Conservation (phyloP, 805 yeast genomes). For the Candida argentea region DNA sequence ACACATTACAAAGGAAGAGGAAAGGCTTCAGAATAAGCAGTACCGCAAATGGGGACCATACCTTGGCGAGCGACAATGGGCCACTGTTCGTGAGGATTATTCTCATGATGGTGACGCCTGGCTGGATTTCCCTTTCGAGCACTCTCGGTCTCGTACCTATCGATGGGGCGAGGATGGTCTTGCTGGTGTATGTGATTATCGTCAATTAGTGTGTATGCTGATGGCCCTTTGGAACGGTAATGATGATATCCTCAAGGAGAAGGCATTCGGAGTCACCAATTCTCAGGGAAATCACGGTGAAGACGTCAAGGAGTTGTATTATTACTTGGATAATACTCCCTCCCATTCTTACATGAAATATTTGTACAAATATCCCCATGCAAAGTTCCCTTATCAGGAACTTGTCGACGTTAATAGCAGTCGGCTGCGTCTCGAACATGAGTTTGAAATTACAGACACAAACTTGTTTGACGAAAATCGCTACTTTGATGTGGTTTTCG, state of each 20-base stretch:
- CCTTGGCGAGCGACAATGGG: constrained; percentile 67
- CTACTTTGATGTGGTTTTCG: constrained; percentile 82
- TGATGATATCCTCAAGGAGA: constrained; percentile 77
- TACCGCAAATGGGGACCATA: constrained; percentile 72
- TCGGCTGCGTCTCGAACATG: constrained; percentile 58
- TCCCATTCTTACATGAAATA: constrained; percentile 89
- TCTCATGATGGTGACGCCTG: constrained; percentile 84
- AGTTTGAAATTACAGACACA: constrained; percentile 79
- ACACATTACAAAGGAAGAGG: constrained; percentile 25
- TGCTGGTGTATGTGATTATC: constrained; percentile 81
- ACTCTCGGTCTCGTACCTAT: constrained; percentile 68
- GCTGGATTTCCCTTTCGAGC: constrained; percentile 80
- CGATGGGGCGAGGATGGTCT: constrained; percentile 97
- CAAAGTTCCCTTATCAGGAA: constrained; percentile 71
- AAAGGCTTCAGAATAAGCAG: constrained; percentile 22
- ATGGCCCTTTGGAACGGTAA: constrained; percentile 88
- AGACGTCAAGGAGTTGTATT: constrained; percentile 81
- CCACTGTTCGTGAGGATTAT: constrained; percentile 81
- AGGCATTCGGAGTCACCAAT: constrained; percentile 80
- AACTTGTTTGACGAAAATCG: constrained; percentile 61
- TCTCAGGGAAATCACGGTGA: constrained; percentile 95
- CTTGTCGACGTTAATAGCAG: constrained; percentile 57
- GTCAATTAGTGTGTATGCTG: constrained; percentile 65
- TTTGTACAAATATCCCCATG: constrained; percentile 86
- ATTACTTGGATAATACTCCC: constrained; percentile 85